Conservation (phyloP, 2,329 filamentous ascomycete species). For the Aciculosporium take region DNA sequence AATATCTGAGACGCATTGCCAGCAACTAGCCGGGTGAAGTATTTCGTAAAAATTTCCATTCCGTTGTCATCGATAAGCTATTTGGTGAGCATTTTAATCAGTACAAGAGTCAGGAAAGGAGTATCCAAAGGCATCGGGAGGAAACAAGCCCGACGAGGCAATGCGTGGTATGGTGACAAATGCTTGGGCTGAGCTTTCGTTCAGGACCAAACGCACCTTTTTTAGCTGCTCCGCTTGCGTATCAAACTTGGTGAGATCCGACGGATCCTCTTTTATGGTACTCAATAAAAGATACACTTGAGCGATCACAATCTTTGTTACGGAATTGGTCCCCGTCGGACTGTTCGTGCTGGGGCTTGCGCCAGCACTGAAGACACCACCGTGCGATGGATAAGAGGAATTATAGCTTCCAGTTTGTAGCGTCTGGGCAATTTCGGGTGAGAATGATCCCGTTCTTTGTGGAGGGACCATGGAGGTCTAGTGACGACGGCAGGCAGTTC, state of each 20-base stretch:
- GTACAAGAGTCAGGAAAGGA: constrained; percentile 3
- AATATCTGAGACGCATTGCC: constrained; percentile 89
- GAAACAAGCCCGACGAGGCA: background rate
- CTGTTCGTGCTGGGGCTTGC: constrained; percentile 48
- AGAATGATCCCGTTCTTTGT: constrained; percentile 50
- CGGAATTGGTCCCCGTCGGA: constrained; percentile 48
- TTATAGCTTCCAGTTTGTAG: constrained; percentile 42
- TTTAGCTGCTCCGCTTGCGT: constrained; percentile 79
- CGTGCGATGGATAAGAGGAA: constrained; percentile 42
- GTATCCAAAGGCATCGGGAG: background rate
- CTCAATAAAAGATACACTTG: constrained; percentile 91
- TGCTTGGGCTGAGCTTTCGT: background rate
- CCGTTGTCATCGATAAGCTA: constrained; percentile 94
- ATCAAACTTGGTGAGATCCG: constrained; percentile 82
- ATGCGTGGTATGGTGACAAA: background rate
- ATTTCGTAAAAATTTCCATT: constrained; percentile 97
- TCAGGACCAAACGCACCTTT: constrained; percentile 48
- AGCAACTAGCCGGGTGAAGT: constrained; percentile 82
- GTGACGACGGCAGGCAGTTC: constrained; percentile 18
- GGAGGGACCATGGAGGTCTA: constrained; percentile 42
- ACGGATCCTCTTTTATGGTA: constrained; percentile 78
- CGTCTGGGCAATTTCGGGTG: constrained; percentile 44
- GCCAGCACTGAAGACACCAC: constrained; percentile 43
- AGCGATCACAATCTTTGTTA: constrained; percentile 87
- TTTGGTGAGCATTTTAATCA: constrained; percentile 9